Evolutionary conservation across 2,329 filamentous ascomycete genomes (phyloP).

Genomic region (Stagonosporopsis vannaccii): DNA sequence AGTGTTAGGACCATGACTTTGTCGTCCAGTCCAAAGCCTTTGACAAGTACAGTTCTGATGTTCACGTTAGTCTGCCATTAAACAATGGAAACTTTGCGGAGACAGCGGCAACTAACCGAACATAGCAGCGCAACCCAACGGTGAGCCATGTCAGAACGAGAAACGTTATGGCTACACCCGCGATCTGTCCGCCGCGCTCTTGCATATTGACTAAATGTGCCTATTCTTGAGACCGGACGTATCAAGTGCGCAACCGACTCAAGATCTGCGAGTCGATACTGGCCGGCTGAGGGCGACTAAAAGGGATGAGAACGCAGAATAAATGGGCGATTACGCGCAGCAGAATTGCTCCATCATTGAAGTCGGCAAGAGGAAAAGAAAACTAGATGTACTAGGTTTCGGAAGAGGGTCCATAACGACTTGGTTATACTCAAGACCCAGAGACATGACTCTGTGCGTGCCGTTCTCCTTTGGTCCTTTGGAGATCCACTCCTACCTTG

Average conservation of each 20-base stretch:
- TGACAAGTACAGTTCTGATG: slow-evolving; percentile 41
- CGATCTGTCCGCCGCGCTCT: slow-evolving; percentile 37
- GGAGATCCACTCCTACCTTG: slow-evolving; percentile 7
- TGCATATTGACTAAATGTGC: slow-evolving; percentile 24
- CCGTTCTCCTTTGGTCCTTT: slow-evolving; percentile 15
- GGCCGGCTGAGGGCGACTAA: not conserved
- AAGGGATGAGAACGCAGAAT: not conserved
- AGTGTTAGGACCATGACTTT: slow-evolving; percentile 50
- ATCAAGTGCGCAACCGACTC: not conserved
- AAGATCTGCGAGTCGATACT: slow-evolving; percentile 2
- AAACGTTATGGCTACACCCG: slow-evolving; percentile 45
- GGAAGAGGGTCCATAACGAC: slow-evolving; percentile 2
- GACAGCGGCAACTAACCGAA: slow-evolving; percentile 34
- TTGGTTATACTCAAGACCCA: slow-evolving; percentile 5
- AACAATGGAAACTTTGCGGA: slow-evolving; percentile 4
- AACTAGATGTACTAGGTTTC: slow-evolving; percentile 15
- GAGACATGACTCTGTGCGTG: slow-evolving; percentile 15
- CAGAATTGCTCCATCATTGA: not conserved
- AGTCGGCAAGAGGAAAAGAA: slow-evolving; percentile 5
- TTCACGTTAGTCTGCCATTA: slow-evolving; percentile 9
- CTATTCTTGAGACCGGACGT: slow-evolving; percentile 1
- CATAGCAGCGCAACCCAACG: slow-evolving; percentile 49
- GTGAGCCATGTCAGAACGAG: slow-evolving; percentile 48
- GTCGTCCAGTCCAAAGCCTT: slow-evolving; percentile 51
- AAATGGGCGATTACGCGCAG: slow-evolving; percentile 1